Evolutionary conservation across 129 eudicot species (phyloP), one percentile per base, ranked within the genome.

Genomic region (Saussurea involucrata): DNA sequence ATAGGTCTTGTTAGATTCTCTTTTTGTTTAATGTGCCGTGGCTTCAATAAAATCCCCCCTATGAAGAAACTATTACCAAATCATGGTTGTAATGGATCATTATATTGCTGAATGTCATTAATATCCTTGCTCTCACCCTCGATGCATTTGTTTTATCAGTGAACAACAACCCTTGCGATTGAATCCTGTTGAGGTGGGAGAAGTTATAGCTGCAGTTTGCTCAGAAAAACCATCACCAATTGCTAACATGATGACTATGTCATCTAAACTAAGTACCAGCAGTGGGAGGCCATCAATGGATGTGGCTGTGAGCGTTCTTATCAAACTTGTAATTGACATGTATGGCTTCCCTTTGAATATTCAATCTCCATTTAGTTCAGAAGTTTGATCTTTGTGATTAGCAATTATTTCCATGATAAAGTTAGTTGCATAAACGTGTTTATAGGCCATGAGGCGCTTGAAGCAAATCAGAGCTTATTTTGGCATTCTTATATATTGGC

Each of bases 271-370:
- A 73, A 88, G 86, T 63, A 91, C 84, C 82, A 85, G 87, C 69
- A 85, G 92, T 80, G 92, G 97, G 69, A 95, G 78, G 82, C 99
- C 99, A 32, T 88, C 99, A 42, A 85, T 92, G 96, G 99, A 95
- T 80, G 99, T 92, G 84, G 96, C 99, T 80, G 97, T 92, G 77
- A 95, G 99, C 87, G 99, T 95, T 70, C 92, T 95, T 67, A 90
- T 95, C 72, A 95, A 95, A 90, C 97, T 95, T 76, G 94, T 95
- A 69, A 89, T 95, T 69, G 99, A 95, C 92, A 95, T 95, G 99
- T 95, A 95, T 29, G 97, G 73, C 85, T 53, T 53, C 61, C 15
- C 8, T 69, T 40, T 73, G 24, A 44, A 68, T 74, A 60, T 68
- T 68, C 20, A 5, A 34, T 42, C 13, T 28, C 36, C 60, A 25